A percentile compares a stretch with the other conserved stretches of the same genome.
These are phyloP conservation scores for Clohesyomyces aquaticus DNA, from an alignment of 495 filamentous ascomycete genomes.

Conservation along the genomic window DNA sequence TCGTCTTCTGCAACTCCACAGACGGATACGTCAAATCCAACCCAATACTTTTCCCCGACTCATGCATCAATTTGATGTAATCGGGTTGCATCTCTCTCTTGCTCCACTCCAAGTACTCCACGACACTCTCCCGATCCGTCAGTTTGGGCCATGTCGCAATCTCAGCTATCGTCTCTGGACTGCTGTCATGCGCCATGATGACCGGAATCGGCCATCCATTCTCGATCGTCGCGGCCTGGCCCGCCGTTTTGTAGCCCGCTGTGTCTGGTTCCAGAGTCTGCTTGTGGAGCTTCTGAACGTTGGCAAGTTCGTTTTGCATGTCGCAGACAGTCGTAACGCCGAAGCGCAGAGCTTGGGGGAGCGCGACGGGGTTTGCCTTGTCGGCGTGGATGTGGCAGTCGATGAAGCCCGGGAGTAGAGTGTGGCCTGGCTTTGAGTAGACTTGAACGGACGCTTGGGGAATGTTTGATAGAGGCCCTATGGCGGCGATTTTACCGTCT, in stretches of 20 bases:
- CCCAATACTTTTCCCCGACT: constrained; percentile 43
- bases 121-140: constrained; percentile 37
- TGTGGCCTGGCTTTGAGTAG: constrained; percentile 45
- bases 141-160: constrained; percentile 48
- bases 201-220: constrained; percentile 48
- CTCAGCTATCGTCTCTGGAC: constrained; percentile 37
- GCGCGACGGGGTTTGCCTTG: constrained; percentile 40
- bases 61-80: constrained; percentile 51
- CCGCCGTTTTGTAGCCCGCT: constrained; percentile 44
- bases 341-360: constrained; percentile 45
- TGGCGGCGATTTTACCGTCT: constrained; percentile 43
- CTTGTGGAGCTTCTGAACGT: constrained; percentile 59
- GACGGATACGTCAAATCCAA: constrained; percentile 39
- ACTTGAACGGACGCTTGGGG: constrained; percentile 19
- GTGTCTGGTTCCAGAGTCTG: constrained; percentile 41
- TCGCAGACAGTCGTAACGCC: constrained; percentile 48
- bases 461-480: constrained; percentile 23
- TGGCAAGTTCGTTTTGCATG: constrained; percentile 45
- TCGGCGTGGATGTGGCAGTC: constrained; percentile 47
- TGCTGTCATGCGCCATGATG: constrained; percentile 42
- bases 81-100: constrained; percentile 40
- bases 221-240: constrained; percentile 45
- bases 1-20: constrained; percentile 43
- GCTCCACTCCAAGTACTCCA: constrained; percentile 40
- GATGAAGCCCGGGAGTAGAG: constrained; percentile 47